These are phyloP conservation scores for Dendrocalamus latiflorus DNA, from an alignment of 202 grass and related monocot species.

Conservation along the genomic window DNA sequence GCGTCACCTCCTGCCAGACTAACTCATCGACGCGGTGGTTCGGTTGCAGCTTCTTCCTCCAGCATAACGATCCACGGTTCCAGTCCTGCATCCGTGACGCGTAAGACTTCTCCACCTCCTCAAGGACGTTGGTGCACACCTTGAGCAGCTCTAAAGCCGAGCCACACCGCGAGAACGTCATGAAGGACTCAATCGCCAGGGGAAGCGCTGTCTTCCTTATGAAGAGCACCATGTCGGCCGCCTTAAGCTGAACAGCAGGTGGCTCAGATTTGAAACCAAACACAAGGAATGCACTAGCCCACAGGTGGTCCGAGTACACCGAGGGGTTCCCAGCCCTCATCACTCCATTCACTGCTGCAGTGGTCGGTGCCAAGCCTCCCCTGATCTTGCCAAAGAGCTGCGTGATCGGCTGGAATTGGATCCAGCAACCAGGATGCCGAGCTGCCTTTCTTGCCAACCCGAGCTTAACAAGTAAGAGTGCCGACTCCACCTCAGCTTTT, in stretches of 20 bases:
- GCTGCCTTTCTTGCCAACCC: constrained; percentile 71
- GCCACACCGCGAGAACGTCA: constrained; percentile 79
- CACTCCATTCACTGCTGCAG: constrained; percentile 62
- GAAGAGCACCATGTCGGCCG: constrained; percentile 79
- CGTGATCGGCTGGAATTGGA: constrained; percentile 84
- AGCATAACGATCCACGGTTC: constrained; percentile 65
- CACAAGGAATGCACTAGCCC: constrained; percentile 91
- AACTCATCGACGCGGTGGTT: constrained; percentile 76
- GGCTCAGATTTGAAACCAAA: constrained; percentile 96
- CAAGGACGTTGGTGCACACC: constrained; percentile 90
- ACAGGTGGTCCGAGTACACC: constrained; percentile 75
- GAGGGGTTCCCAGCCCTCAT: constrained; percentile 65
- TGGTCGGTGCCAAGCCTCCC: constrained; percentile 56
- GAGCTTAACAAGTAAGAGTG: constrained; percentile 76
- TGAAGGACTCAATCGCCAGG: constrained; percentile 80
- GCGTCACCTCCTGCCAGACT: constrained; percentile 92
- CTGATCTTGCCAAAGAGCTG: constrained; percentile 82
- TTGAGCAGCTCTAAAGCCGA: constrained; percentile 90
- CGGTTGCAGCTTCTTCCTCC: constrained; percentile 77
- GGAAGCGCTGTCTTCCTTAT: constrained; percentile 88
- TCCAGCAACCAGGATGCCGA: constrained; percentile 86
- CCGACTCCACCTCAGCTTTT: constrained; percentile 82
- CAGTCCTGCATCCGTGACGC: constrained; percentile 77
- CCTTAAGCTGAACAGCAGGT: constrained; percentile 72
- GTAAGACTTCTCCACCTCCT: constrained; percentile 93